phyloP scores from a whole-genome alignment of 257 asterid genomes.

The Parsonsia alboflavescens region DNA sequence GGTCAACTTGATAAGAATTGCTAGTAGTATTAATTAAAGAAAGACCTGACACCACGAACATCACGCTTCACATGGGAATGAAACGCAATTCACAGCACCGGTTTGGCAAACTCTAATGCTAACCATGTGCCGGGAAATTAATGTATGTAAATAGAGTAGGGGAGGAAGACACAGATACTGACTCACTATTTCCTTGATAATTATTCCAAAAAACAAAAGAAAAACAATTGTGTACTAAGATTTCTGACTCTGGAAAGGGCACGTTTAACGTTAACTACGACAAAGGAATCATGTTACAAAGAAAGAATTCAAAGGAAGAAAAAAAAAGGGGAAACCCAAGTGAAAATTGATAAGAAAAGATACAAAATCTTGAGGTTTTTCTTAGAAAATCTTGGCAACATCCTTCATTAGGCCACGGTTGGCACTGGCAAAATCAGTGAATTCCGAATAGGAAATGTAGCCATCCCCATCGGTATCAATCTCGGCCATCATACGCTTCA shows the following conservation, averaged over 20 bases:
- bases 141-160: conserved; percentile 4
- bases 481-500: conserved; percentile 73
- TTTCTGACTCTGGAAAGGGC: not conserved
- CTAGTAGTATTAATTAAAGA: not conserved
- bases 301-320: not conserved
- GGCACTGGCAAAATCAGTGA: conserved; percentile 58
- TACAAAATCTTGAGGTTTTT: not conserved
- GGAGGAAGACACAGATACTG: not conserved
- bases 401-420: conserved; percentile 67
- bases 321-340: not conserved
- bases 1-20: conserved; percentile 13
- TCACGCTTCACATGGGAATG: conserved; percentile 12
- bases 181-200: not conserved
- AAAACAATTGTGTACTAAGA: not conserved
- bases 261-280: not conserved
- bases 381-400: conserved; percentile 70
- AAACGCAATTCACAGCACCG: not conserved
- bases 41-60: not conserved
- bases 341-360: not conserved
- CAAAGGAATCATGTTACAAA: not conserved
- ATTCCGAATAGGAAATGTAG: conserved; percentile 60
- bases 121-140: conserved; percentile 14
- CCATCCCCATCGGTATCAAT: conserved; percentile 84
- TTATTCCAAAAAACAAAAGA: not conserved
- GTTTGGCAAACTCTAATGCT: not conserved